Evolutionary conservation across 768 basidiomycete species (phyloP), one percentile per base, ranked within the genome.

Genomic region (Macrolepiota fuliginosa): DNA sequence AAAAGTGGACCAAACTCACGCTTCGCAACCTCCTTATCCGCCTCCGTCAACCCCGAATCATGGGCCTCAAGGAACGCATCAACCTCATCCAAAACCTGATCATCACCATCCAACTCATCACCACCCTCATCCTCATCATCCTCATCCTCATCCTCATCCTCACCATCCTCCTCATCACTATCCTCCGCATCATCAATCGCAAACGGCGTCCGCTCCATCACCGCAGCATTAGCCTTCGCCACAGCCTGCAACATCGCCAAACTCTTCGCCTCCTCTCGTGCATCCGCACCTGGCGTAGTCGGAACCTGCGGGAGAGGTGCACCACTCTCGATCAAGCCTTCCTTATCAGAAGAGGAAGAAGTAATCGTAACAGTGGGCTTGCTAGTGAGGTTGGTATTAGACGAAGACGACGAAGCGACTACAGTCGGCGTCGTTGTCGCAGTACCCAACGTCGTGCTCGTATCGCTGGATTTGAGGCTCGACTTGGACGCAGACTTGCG

Each of bases 161-260:
- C 86, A n/a, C n/a, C n/a, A 53, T 81, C 85, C 76, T 77, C 52
- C 52, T 54, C 54, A 2, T 56, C 54, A 76, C 29, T 83, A 61
- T 93, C 92, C 56, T 87, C 89, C 3, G 89, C 92, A 73, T 95
- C 94, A 69, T 99, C 97, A 62, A 98, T 97, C n/a, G 94, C 94
- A 71, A 99, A 99, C 65, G 90, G 89, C 25, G 93, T 94, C 46
- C 96, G 81, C 71, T 96, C 92, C 89, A 96, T 89, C 50, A 94
- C 79, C 32, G 92, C 91, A 35, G 92, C 92, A 36, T 89, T 89
- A 64, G 85, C 90, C 54, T 89, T 91, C 0, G 87, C 67, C 89
- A 81, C 52, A 92, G 78, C 77, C 90, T 83, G 82, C 70, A 86
- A 78, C 22, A 87, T 82, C 25, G 85, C 82, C 47, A 83, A 77